Conservation (phyloP, 768 basidiomycete genomes). For the Mycena maculata region DNA sequence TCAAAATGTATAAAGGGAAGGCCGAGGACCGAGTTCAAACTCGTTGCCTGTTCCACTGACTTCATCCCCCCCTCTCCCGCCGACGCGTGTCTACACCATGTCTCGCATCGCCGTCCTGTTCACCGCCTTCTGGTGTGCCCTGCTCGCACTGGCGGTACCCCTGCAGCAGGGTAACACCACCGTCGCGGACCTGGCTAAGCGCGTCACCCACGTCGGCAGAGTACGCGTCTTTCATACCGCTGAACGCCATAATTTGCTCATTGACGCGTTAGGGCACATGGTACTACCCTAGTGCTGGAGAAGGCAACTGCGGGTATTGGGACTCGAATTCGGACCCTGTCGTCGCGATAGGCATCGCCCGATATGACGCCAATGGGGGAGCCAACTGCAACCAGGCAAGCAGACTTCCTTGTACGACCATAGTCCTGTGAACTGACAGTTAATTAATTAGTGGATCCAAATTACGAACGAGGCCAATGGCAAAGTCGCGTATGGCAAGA, state of each 20-base stretch:
- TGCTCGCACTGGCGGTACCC: slow-evolving; percentile 56
- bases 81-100: slow-evolving; percentile 44
- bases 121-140: slow-evolving; percentile 33
- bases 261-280: slow-evolving; percentile 68
- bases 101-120: slow-evolving; percentile 54
- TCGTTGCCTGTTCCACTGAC: slow-evolving; percentile 29
- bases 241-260: slow-evolving; percentile 1
- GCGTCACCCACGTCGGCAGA: slow-evolving; percentile 64
- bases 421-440: neutral
- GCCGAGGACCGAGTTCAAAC: slow-evolving; percentile 31
- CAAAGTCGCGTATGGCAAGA: slow-evolving; percentile 58
- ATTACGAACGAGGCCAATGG: slow-evolving; percentile 71
- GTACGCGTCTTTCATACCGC: slow-evolving; percentile 52
- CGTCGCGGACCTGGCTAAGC: slow-evolving; percentile 55
- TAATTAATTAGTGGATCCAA: slow-evolving; percentile 60
- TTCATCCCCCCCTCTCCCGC: slow-evolving; percentile 19
- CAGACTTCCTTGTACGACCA: neutral
- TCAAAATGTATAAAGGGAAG: slow-evolving; percentile 33
- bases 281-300: slow-evolving; percentile 54
- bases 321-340: slow-evolving; percentile 64
- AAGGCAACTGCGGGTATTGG: slow-evolving; percentile 72
- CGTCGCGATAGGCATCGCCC: slow-evolving; percentile 67
- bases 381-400: slow-evolving; percentile 71
- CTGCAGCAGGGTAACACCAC: slow-evolving; percentile 48
- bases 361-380: slow-evolving; percentile 64